Evolutionary conservation across 1,284 basidiomycete genomes (phyloP), one percentile per base, ranked within the genome.

Genomic region (Tetrapyrgos nigripes): DNA sequence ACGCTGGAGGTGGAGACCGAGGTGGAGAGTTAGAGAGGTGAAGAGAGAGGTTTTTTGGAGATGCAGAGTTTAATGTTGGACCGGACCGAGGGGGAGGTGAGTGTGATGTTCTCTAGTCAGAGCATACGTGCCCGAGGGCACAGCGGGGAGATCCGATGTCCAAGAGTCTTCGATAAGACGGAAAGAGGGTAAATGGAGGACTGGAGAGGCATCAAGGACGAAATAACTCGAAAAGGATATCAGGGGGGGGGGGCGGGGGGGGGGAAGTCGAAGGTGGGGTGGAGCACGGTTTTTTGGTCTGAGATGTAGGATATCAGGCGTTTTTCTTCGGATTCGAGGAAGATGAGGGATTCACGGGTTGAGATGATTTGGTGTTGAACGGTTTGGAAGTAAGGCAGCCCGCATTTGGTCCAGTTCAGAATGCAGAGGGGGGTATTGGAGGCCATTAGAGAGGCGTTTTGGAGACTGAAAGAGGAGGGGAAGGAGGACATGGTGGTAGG

Each of bases 1-100:
- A 17, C 37, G 37, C 17, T 40, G 37, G 17, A 40, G 37, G 37
- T 40, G 37, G 37, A 40, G 37, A 17, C 37, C 37, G 37, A 40
- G 37, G 19, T 17, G 37, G 37, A 40, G 37, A 6, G 37, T 40
- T 40, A 11, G 37, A 9, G 8, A 17, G 8, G 37, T 17, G 19
- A 40, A 40, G 13, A n/a, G 13, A 6, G 37, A 40, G 37, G 13
- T 40, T n/a, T 17, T 40, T 40, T n/a, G 8, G 37, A 17, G 4
- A 40, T 40, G 37, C 14, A 40, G 23, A 57, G 28, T 37, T 37
- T 19, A 26, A 57, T 27, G 27, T 26, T 46, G 21, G 43, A 35
- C 55, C 55, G 52, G 13, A 57, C 28, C 23, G 45, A 50, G 24
- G 55, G 55, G 10, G 55, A 57, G 19, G 55, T 51, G 6, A 57